Base-by-base conservation (phyloP, 2,329 filamentous ascomycete genomes). In the Beauveria sp. region DNA sequence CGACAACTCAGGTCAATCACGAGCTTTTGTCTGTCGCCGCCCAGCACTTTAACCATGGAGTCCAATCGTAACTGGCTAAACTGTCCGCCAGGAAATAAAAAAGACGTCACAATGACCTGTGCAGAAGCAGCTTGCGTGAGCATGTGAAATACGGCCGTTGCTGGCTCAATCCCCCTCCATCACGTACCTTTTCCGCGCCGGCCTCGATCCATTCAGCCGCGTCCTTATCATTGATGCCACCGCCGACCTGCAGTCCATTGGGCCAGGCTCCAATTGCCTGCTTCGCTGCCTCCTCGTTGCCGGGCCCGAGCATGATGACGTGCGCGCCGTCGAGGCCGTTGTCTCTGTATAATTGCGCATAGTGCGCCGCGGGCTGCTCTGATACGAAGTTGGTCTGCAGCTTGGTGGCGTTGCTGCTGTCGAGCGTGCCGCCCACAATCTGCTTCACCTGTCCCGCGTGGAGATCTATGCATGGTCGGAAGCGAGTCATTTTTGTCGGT, bases 371-470 rank as follows among this genome's bases (percentile, higher is more conserved):
- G 10, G 92, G 89, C 64, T 93, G 86, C 54, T 87, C 84, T 10
- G 94, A 97, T 63, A 96, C 88, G 77, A 91, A 92, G 76, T 99
- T 99, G 53, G 93, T 97, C 77, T 91, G 89, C 61, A 97, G 82
- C 61, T 84, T 80, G 7, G 80, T 73, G 1, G 84, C 83, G 9
- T 81, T 73, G 50, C 18, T 18, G 71, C 83, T 83, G 76, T 89
- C 88, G 64, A 99, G 83, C 2, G 94, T 97, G 63, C 94, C 93
- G 67, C 94, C 94, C 46, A 99, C 92, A 68, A 99, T 99, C 75
- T 99, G 94, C 79, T 99, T 99, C 63, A 99, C 94, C 72, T 93
- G 88, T 16, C 94, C 94, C n/a, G 92, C 88, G 75, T 99, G 94
- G 58, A 99, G 84, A 77, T 99, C 94, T 75, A 99, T 97, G 72